These are phyloP conservation scores for Pseudogymnoascus sp. DNA, from an alignment of 2,329 filamentous ascomycete genomes.

Conservation along the genomic window DNA sequence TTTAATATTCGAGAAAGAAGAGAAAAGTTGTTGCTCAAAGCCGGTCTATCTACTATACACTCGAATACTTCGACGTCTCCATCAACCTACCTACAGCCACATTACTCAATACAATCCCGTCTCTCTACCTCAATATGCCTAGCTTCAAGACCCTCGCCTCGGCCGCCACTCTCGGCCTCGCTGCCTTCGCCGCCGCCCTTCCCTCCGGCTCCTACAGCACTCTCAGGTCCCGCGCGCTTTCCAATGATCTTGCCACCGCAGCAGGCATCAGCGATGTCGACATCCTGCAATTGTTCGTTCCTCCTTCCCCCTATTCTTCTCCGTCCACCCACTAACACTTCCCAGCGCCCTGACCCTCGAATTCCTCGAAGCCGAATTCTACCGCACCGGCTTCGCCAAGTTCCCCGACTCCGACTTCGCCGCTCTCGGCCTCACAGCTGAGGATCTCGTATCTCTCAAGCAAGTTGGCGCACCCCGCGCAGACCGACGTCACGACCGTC, in stretches of 20 bases:
- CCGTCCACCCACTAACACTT: not conserved
- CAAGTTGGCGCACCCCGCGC: constrained; percentile 57
- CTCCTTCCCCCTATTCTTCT: not conserved
- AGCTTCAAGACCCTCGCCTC: constrained; percentile 26
- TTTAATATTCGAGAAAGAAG: constrained; percentile 6
- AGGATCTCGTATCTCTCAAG: constrained; percentile 54
- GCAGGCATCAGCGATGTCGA: constrained; percentile 42
- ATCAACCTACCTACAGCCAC: constrained; percentile 15
- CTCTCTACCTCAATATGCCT: constrained; percentile 22
- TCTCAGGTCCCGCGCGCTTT: constrained; percentile 23
- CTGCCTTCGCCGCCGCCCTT: constrained; percentile 22
- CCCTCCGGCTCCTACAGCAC: constrained; percentile 23
- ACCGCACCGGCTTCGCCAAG: constrained; percentile 62
- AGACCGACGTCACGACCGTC: constrained; percentile 54
- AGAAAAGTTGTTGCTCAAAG: not conserved
- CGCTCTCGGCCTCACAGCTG: constrained; percentile 50
- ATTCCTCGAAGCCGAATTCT: constrained; percentile 68
- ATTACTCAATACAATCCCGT: constrained; percentile 1
- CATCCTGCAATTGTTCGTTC: constrained; percentile 46
- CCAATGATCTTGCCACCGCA: constrained; percentile 28
- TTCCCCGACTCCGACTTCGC: constrained; percentile 60
- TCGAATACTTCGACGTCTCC: constrained; percentile 14
- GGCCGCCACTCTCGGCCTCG: constrained; percentile 23
- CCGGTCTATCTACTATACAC: constrained; percentile 1
- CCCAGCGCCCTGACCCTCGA: constrained; percentile 63